Evolutionary conservation across 352 stramenopile genomes (phyloP).

Genomic region (Globisporangium cylindrosporum): DNA sequence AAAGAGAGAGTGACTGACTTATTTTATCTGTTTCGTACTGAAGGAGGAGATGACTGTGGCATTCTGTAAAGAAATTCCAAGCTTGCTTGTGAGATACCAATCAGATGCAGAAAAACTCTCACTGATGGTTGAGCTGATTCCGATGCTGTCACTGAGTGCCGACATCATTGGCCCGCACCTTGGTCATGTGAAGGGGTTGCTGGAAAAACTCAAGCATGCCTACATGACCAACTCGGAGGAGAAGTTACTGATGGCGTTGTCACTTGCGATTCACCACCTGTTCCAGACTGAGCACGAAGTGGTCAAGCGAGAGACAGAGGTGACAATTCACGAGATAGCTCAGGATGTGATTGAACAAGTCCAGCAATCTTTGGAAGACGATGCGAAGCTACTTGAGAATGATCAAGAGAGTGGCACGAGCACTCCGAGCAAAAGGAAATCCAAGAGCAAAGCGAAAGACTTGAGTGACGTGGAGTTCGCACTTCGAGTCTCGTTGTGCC

Average conservation of each 20-base stretch:
- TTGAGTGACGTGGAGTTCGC: constrained; percentile 68
- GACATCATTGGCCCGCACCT: constrained; percentile 72
- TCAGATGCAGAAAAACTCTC: constrained; percentile 77
- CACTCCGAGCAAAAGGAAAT: constrained; percentile 23
- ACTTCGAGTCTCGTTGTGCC: constrained; percentile 52
- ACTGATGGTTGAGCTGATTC: constrained; percentile 73
- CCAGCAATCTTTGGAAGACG: constrained; percentile 46
- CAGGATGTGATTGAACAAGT: constrained; percentile 70
- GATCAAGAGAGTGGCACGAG: constrained; percentile 6
- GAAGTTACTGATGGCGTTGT: constrained; percentile 60
- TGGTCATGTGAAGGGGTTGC: constrained; percentile 58
- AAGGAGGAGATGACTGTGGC: constrained; percentile 76
- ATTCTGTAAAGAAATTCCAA: constrained; percentile 82
- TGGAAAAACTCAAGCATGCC: constrained; percentile 75
- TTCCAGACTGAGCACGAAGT: constrained; percentile 69
- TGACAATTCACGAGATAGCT: constrained; percentile 69
- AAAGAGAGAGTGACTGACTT: neutral
- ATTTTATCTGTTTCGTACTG: constrained; percentile 1
- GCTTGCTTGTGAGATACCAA: constrained; percentile 71
- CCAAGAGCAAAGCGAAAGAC: constrained; percentile 41
- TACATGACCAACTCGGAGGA: constrained; percentile 71
- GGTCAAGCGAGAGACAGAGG: constrained; percentile 73
- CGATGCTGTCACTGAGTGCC: constrained; percentile 56
- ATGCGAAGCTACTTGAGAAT: constrained; percentile 37
- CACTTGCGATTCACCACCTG: constrained; percentile 68